Conservation (phyloP, 1,139 yeast species). For the Pichia sp. region DNA sequence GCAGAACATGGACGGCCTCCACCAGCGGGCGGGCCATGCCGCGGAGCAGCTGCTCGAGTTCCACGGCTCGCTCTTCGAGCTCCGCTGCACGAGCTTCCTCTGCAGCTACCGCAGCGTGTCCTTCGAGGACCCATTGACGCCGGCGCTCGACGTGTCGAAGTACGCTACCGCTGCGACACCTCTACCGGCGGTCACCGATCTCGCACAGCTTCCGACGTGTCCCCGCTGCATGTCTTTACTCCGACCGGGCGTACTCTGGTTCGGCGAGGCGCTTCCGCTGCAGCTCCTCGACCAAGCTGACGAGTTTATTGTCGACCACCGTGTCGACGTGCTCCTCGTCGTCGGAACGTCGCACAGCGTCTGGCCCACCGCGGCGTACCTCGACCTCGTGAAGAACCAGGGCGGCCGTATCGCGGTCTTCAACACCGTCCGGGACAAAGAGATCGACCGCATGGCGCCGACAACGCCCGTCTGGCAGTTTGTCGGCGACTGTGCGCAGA, state of each 20-base stretch:
- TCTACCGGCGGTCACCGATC: slow-evolving; percentile 39
- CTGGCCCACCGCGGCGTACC: slow-evolving; percentile 91
- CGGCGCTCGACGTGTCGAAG: slow-evolving; percentile 38
- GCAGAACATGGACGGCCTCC: slow-evolving; percentile 79
- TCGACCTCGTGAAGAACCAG: slow-evolving; percentile 62
- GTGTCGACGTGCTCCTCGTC: slow-evolving; percentile 70
- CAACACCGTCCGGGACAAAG: slow-evolving; percentile 59
- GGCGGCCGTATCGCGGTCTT: slow-evolving; percentile 86
- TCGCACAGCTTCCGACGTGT: slow-evolving; percentile 61
- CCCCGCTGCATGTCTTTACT: slow-evolving; percentile 65
- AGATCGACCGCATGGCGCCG: slow-evolving; percentile 22
- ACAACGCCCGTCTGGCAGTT: slow-evolving; percentile 58
- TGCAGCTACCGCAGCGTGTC: slow-evolving; percentile 62
- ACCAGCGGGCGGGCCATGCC: slow-evolving; percentile 60
- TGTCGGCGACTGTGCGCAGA: slow-evolving; percentile 73
- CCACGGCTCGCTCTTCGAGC: slow-evolving; percentile 73
- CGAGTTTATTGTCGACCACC: slow-evolving; percentile 53
- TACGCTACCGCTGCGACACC: slow-evolving; percentile 11
- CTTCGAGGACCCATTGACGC: slow-evolving; percentile 58
- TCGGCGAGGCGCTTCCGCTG: slow-evolving; percentile 78
- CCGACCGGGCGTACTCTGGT: slow-evolving; percentile 92
- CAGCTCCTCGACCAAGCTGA: slow-evolving; percentile 62
- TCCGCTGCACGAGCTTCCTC: slow-evolving; percentile 69
- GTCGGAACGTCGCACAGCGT: slow-evolving; percentile 83
- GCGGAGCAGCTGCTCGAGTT: slow-evolving; percentile 51